A percentile compares a stretch with the other conserved stretches of the same genome.
Conservation (phyloP, 306 rosid genomes). For the Pterocarpus santalinus region DNA sequence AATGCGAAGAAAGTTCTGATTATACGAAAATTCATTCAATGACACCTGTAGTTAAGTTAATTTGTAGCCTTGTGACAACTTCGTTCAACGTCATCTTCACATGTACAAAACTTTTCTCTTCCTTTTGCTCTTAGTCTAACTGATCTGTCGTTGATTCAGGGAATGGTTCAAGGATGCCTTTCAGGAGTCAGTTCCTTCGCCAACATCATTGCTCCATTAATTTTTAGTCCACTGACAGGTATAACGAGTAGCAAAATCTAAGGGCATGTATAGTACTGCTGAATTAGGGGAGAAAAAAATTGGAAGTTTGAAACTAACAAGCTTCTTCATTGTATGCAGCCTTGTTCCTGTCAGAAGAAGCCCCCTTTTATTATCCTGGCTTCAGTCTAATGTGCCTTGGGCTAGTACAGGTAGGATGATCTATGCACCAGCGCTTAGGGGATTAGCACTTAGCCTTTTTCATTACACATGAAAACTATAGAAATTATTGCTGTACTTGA, state of each 20-base stretch:
- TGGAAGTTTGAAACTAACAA: slow-evolving; percentile 33
- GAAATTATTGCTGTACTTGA: background rate
- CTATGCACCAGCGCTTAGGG: background rate
- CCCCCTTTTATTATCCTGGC: slow-evolving; percentile 90
- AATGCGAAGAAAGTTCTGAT: too few species aligned
- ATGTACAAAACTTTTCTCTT: background rate
- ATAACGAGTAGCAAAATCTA: background rate
- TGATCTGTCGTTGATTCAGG: slow-evolving; percentile 55
- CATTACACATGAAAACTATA: background rate
- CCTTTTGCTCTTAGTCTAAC: slow-evolving; percentile 6
- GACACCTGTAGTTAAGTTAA: background rate
- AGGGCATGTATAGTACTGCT: background rate
- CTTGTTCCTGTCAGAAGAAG: slow-evolving; percentile 75
- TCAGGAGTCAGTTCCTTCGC: slow-evolving; percentile 82
- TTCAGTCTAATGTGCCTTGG: slow-evolving; percentile 84
- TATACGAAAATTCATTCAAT: background rate
- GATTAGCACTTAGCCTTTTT: background rate
- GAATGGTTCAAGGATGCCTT: slow-evolving; percentile 91
- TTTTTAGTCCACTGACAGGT: slow-evolving; percentile 92
- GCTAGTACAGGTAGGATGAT: slow-evolving; percentile 61
- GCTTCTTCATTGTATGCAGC: slow-evolving; percentile 58
- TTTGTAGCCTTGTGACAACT: background rate
- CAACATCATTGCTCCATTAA: slow-evolving; percentile 74
- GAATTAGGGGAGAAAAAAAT: background rate
- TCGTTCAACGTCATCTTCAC: too few species aligned